Evolutionary conservation across 2,329 filamentous ascomycete species (phyloP).

Genomic region (Colletotrichum destructivum): DNA sequence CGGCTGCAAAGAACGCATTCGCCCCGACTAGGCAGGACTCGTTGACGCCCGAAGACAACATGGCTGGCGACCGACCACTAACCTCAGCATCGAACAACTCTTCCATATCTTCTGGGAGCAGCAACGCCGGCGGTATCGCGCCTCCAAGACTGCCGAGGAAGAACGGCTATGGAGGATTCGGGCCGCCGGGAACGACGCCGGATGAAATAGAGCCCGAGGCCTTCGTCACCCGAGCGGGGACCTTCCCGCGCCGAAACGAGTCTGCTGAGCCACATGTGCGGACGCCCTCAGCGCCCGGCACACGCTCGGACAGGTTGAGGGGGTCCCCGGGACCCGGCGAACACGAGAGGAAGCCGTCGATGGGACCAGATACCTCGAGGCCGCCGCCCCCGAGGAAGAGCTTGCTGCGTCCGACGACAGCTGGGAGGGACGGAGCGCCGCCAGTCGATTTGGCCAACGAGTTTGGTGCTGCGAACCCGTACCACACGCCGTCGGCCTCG

Average conservation of each 20-base stretch:
- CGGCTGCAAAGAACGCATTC: constrained; percentile 52
- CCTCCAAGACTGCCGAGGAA: constrained; percentile 61
- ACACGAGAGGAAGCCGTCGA: constrained; percentile 57
- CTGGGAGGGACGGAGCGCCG: constrained; percentile 56
- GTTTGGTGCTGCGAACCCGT: constrained; percentile 74
- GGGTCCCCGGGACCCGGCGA: constrained; percentile 44
- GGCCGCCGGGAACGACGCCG: constrained; percentile 58
- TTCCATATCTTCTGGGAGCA: constrained; percentile 40
- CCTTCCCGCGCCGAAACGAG: constrained; percentile 63
- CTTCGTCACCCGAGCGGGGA: constrained; percentile 64
- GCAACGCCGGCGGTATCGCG: constrained; percentile 45
- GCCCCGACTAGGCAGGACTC: constrained; percentile 48
- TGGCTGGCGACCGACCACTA: constrained; percentile 47
- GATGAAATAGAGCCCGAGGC: constrained; percentile 56
- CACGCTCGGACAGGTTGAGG: constrained; percentile 56
- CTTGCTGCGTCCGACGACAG: constrained; percentile 59
- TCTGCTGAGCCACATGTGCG: constrained; percentile 57
- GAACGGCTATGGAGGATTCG: constrained; percentile 73
- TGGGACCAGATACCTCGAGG: constrained; percentile 66
- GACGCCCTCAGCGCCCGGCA: constrained; percentile 64
- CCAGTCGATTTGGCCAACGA: constrained; percentile 72
- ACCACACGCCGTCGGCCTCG: constrained; percentile 76
- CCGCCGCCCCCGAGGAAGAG: constrained; percentile 68
- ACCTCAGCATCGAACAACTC: constrained; percentile 52
- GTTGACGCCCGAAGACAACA: constrained; percentile 41